Conservation (phyloP, 2,329 filamentous ascomycete genomes). For the Ilyonectria mors-panacis region DNA sequence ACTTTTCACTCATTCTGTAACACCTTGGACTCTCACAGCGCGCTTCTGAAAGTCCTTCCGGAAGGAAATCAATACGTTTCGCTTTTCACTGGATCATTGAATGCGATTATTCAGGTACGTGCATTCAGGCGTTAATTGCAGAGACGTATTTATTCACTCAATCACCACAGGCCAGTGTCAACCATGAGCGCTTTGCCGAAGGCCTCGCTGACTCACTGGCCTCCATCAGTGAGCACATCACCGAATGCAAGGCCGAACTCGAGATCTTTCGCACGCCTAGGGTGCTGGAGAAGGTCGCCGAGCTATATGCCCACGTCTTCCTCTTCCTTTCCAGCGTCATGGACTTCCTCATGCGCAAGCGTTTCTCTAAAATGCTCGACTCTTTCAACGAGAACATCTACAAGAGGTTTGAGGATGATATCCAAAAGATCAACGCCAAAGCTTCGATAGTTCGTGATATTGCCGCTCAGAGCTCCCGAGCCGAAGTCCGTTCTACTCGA, state of each 20-base stretch:
- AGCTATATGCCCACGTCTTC: conserved; percentile 47
- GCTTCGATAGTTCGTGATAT: conserved; percentile 21
- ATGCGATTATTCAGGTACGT: conserved; percentile 45
- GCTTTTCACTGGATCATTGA: conserved; percentile 47
- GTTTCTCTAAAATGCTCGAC: conserved; percentile 29
- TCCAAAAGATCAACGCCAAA: conserved; percentile 32
- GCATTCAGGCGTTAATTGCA: neutral
- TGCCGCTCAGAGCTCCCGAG: conserved; percentile 25
- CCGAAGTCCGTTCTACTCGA: conserved; percentile 30
- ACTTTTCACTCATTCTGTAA: conserved; percentile 47
- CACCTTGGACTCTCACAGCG: conserved; percentile 43
- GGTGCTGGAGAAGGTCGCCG: conserved; percentile 1
- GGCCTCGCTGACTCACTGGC: conserved; percentile 36
- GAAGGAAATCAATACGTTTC: conserved; percentile 50
- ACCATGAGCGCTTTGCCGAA: conserved; percentile 42
- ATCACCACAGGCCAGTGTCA: conserved; percentile 41
- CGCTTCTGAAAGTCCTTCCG: conserved; percentile 46
- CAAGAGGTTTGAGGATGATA: conserved; percentile 25
- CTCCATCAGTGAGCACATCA: conserved; percentile 38
- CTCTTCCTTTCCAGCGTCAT: conserved; percentile 41
- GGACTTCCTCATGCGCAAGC: conserved; percentile 42
- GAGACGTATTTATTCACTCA: neutral
- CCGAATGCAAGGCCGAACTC: conserved; percentile 23
- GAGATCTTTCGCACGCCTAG: conserved; percentile 25
- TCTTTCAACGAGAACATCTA: conserved; percentile 39